Conservation (phyloP, 2,329 filamentous ascomycete genomes). For the Epichloe scottii region DNA sequence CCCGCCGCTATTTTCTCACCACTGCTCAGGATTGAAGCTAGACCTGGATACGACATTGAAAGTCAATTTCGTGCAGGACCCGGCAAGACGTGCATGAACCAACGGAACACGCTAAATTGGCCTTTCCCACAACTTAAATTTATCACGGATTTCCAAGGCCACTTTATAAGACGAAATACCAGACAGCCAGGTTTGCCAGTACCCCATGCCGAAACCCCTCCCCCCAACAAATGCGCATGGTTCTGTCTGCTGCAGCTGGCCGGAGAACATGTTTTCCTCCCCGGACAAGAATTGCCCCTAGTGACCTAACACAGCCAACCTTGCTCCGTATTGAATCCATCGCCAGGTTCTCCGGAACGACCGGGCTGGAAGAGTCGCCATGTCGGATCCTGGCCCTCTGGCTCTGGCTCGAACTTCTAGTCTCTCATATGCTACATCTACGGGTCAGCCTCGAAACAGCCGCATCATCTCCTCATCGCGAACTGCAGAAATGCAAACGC, state of each 20-base stretch:
- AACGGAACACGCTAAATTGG: not conserved
- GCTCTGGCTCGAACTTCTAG: constrained; percentile 68
- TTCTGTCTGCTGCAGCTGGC: too few relatives aligned
- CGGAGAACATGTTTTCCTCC: too few relatives aligned
- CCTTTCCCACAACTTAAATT: not conserved
- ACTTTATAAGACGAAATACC: too few relatives aligned
- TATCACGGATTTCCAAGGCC: too few relatives aligned
- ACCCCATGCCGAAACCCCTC: too few relatives aligned
- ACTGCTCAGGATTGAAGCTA: not conserved
- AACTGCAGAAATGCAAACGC: constrained; percentile 37
- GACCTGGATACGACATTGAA: not conserved
- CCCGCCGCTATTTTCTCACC: not conserved
- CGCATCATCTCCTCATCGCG: constrained; percentile 34
- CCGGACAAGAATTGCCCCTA: too few relatives aligned
- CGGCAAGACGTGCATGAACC: not conserved
- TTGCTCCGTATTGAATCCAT: too few relatives aligned
- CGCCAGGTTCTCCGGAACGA: not conserved
- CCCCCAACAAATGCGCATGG: too few relatives aligned
- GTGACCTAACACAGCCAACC: too few relatives aligned
- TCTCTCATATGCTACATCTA: constrained; percentile 45
- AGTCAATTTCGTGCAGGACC: not conserved
- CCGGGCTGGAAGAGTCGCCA: constrained; percentile 6
- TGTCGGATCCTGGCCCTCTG: constrained; percentile 52
- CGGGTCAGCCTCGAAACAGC: constrained; percentile 26
- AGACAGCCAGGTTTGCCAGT: too few relatives aligned